Base-by-base conservation (phyloP, 164 flowering plant genomes). In the Chloranthus sessilifolius region DNA sequence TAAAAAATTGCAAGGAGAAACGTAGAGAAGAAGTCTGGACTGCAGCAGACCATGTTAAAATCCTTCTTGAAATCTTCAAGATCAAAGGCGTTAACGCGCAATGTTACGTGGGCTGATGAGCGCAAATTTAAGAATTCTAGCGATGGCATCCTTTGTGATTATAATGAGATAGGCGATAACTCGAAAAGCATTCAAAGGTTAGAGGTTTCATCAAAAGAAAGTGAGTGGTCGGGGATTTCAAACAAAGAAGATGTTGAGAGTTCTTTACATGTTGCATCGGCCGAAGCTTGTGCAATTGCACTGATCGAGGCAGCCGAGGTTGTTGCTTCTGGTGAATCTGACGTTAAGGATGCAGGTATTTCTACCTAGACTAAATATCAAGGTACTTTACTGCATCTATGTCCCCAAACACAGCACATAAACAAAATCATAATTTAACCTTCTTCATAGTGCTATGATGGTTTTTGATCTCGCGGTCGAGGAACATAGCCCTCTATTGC, bases 401-500 rank as follows among this genome's bases (percentile, higher is more conserved):
- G n/a, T n/a, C n/a, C n/a, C n/a, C n/a, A n/a, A n/a, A n/a, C n/a
- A n/a, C n/a, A n/a, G n/a, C n/a, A n/a, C n/a, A n/a, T n/a, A n/a
- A n/a, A n/a, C n/a, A n/a, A n/a, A n/a, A n/a, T n/a, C n/a, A n/a
- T n/a, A n/a, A n/a, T n/a, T n/a, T n/a, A n/a, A n/a, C n/a, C n/a
- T n/a, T n/a, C n/a, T n/a, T n/a, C n/a, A n/a, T n/a, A n/a, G n/a
- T n/a, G n/a, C n/a, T n/a, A n/a, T n/a, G n/a, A 61, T 10, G 43
- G n/a, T 12, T 26, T 60, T 1, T 30, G 48, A 31, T 82, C 75
- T 15, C 51, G 55, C n/a, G n/a, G n/a, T 50, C 59, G 53, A 1
- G 99, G 97, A 48, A 86, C 88, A 71, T 86, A 88, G 12, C 99
- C 99, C 58, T 92, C 99, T 58, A 92, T 81, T 3, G 99, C 95